Conservation (phyloP, 2,329 filamentous ascomycete genomes). For the Alternaria gaisen region DNA sequence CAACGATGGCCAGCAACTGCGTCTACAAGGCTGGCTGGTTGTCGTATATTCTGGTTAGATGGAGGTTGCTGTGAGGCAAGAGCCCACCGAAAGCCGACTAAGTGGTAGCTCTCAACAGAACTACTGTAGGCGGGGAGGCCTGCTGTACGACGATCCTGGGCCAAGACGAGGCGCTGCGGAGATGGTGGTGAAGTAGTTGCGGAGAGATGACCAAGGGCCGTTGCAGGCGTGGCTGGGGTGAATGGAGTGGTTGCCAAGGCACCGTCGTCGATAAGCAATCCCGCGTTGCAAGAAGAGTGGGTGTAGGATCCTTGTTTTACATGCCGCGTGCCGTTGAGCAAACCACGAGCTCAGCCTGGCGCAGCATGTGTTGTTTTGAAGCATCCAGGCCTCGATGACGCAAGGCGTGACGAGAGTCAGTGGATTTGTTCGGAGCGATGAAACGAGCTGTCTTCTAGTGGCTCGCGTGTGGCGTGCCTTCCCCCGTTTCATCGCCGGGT, state of each 20-base stretch:
- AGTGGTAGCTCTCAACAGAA: neutral
- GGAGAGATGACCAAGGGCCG: conserved; percentile 14
- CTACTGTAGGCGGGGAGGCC: conserved; percentile 1
- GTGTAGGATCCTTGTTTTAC: conserved; percentile 8
- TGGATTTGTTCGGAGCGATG: conserved; percentile 31
- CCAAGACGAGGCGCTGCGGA: conserved; percentile 2
- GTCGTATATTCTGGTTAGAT: neutral
- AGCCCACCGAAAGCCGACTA: neutral
- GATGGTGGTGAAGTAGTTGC: conserved; percentile 10
- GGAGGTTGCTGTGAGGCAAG: neutral
- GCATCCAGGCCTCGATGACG: conserved; percentile 21
- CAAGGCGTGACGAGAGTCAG: conserved; percentile 17
- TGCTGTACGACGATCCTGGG: neutral
- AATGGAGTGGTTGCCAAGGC: conserved; percentile 3
- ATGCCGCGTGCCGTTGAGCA: conserved; percentile 15
- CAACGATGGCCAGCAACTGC: neutral
- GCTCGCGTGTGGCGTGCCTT: conserved; percentile 27
- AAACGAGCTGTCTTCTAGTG: conserved; percentile 28
- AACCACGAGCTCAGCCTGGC: conserved; percentile 2
- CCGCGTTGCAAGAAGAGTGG: conserved; percentile 3
- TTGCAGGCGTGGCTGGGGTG: conserved; percentile 4
- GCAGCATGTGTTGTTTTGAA: conserved; percentile 1
- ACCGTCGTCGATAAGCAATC: conserved; percentile 1
- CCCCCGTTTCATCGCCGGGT: conserved; percentile 30
- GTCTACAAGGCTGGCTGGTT: neutral